Conservation (phyloP, 1,139 yeast species). For the Suhomyces ambrosiae region DNA sequence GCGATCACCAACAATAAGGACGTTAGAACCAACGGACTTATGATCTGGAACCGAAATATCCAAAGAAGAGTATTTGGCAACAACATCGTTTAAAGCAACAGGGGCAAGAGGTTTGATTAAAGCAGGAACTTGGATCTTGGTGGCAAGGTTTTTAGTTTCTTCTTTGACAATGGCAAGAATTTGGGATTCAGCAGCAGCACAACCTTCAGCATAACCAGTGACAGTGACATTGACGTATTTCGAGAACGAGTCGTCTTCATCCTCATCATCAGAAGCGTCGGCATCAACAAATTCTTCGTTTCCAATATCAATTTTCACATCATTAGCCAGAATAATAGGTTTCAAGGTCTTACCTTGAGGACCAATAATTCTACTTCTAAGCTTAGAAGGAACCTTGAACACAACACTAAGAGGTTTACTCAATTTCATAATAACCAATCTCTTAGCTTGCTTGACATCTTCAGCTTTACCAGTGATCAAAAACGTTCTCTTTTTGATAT, state of each 20-base stretch:
- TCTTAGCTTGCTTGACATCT: conserved; percentile 70
- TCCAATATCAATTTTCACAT: conserved; percentile 76
- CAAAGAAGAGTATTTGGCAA: conserved; percentile 27
- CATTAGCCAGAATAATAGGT: conserved; percentile 72
- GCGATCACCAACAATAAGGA: conserved; percentile 64
- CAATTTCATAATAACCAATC: conserved; percentile 74
- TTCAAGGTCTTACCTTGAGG: conserved; percentile 82
- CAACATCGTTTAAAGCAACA: conserved; percentile 24
- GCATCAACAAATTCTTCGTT: conserved; percentile 35
- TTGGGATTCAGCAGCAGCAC: conserved; percentile 68
- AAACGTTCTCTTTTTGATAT: conserved; percentile 80
- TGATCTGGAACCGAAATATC: conserved; percentile 39
- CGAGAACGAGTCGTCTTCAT: conserved; percentile 53
- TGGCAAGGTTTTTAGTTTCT: conserved; percentile 61
- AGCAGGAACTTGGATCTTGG: conserved; percentile 51
- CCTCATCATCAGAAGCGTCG: conserved; percentile 19
- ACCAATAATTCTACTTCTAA: conserved; percentile 85
- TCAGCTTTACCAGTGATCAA: conserved; percentile 77
- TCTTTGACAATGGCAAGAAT: conserved; percentile 76
- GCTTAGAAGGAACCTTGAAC: conserved; percentile 73
- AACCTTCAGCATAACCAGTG: conserved; percentile 87
- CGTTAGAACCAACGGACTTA: conserved; percentile 33
- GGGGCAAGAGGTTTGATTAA: conserved; percentile 56
- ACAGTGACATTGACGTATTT: conserved; percentile 61
- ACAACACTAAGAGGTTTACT: conserved; percentile 69